A percentile compares a stretch with the other conserved stretches of the same genome.
phyloP scores from a whole-genome alignment of 2,329 filamentous ascomycete species.

The Clarireedia paspali region DNA sequence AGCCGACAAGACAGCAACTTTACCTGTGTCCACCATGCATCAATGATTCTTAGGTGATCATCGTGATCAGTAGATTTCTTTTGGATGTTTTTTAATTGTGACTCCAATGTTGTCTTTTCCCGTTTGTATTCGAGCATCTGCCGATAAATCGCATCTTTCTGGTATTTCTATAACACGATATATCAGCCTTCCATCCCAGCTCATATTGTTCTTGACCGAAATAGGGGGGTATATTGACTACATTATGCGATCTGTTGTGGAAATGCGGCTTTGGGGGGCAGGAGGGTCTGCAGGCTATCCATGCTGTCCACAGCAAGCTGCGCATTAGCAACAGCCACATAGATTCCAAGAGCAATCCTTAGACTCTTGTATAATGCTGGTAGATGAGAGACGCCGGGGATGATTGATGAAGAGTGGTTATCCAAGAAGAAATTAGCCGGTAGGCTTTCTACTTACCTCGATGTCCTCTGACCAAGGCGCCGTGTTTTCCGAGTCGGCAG shows the following conservation, averaged over 20 bases:
- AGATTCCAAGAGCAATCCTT: slow-evolving; percentile 19
- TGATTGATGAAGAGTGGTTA: slow-evolving; percentile 10
- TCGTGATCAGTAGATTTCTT: slow-evolving; percentile 78
- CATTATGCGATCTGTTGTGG: slow-evolving; percentile 14
- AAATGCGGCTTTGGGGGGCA: slow-evolving; percentile 17
- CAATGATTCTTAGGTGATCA: slow-evolving; percentile 83
- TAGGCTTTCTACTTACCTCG: slow-evolving; percentile 51
- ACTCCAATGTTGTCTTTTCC: slow-evolving; percentile 74
- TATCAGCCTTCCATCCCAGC: slow-evolving; percentile 32
- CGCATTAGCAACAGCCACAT: slow-evolving; percentile 35
- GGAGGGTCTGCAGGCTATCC: slow-evolving; percentile 31
- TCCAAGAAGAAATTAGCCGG: slow-evolving; percentile 5
- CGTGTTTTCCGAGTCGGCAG: slow-evolving; percentile 50
- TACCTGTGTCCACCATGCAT: slow-evolving; percentile 93
- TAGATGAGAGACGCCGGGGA: slow-evolving; percentile 8
- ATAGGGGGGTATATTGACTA: slow-evolving; percentile 9
- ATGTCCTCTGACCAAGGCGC: slow-evolving; percentile 65
- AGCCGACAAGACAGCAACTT: slow-evolving; percentile 26
- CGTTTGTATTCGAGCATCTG: slow-evolving; percentile 98
- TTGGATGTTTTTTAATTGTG: slow-evolving; percentile 70
- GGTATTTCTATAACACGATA: slow-evolving; percentile 57
- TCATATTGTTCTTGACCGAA: slow-evolving; percentile 28
- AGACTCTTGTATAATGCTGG: slow-evolving; percentile 16
- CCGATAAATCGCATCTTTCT: slow-evolving; percentile 93
- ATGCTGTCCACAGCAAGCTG: slow-evolving; percentile 37